These are phyloP conservation scores for Umbelopsis isabellina DNA, from an alignment of 192 early-diverging fungal genomes.

Conservation along the genomic window DNA sequence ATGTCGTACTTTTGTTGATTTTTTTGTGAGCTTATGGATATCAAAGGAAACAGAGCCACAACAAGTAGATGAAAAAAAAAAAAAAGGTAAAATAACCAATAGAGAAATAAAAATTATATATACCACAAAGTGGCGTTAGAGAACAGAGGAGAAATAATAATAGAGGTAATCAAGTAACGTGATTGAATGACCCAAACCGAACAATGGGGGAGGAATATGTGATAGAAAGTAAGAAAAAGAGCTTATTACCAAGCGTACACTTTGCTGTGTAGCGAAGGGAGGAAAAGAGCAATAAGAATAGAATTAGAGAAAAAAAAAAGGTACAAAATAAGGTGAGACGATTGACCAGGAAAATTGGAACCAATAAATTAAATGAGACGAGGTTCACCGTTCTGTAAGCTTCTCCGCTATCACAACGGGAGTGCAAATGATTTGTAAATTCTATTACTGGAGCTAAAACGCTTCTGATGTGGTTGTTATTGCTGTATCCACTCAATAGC, in stretches of 20 bases:
- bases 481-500: not conserved
- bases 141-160: not conserved
- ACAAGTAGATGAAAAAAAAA: conserved; percentile 19
- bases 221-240: not conserved
- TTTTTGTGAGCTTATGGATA: not conserved
- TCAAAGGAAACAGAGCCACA: not conserved
- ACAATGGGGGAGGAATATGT: not conserved
- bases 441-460: too few species aligned
- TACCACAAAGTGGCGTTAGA: conserved; percentile 12
- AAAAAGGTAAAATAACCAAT: conserved; percentile 7
- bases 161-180: conserved; percentile 10
- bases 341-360: too few species aligned
- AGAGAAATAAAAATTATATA: conserved; percentile 16
- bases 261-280: not conserved
- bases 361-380: too few species aligned
- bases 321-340: too few species aligned
- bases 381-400: too few species aligned
- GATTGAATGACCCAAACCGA: conserved; percentile 16
- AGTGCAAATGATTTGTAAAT: too few species aligned
- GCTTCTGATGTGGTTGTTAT: too few species aligned
- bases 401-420: too few species aligned
- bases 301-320: too few species aligned
- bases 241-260: conserved; percentile 17
- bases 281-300: not conserved
- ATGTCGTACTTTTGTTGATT: not conserved